Evolutionary conservation across 768 basidiomycete genomes (phyloP).

Genomic region (Leccinum pellstonianum): DNA sequence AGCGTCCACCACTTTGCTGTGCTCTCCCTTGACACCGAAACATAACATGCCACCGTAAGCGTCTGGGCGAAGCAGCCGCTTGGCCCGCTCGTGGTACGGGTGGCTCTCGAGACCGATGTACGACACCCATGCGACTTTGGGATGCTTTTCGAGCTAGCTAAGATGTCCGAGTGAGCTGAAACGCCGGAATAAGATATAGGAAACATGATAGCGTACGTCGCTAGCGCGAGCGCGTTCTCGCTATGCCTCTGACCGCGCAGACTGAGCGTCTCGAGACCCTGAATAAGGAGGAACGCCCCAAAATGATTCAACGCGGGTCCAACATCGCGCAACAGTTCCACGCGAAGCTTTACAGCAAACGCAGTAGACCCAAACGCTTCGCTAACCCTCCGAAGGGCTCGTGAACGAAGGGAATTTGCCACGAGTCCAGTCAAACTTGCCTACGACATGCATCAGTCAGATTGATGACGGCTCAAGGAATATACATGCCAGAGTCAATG

Average conservation of each 20-base stretch:
- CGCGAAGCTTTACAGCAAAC: conserved; percentile 51
- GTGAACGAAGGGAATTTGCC: conserved; percentile 59
- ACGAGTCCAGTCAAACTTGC: conserved; percentile 56
- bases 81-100: conserved; percentile 56
- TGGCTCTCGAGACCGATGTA: conserved; percentile 72
- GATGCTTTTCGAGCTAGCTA: conserved; percentile 60
- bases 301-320: conserved; percentile 45
- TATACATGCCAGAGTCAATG: conserved; percentile 50
- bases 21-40: conserved; percentile 71
- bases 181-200: no score
- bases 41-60: conserved; percentile 74
- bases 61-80: conserved; percentile 48
- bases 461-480: background rate
- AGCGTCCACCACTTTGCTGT: conserved; percentile 62
- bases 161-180: background rate
- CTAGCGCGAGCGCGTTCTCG: conserved; percentile 29
- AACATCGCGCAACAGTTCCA: conserved; percentile 35
- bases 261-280: conserved; percentile 63
- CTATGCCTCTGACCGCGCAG: conserved; percentile 20
- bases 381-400: conserved; percentile 47
- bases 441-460: conserved; percentile 25
- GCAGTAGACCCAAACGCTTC: conserved; percentile 52
- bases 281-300: conserved; percentile 52
- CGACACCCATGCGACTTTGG: conserved; percentile 70
- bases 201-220: conserved; percentile 29